These are phyloP conservation scores for Arxiozyma bovina DNA, from an alignment of 1,139 yeast species.

Conservation along the genomic window DNA sequence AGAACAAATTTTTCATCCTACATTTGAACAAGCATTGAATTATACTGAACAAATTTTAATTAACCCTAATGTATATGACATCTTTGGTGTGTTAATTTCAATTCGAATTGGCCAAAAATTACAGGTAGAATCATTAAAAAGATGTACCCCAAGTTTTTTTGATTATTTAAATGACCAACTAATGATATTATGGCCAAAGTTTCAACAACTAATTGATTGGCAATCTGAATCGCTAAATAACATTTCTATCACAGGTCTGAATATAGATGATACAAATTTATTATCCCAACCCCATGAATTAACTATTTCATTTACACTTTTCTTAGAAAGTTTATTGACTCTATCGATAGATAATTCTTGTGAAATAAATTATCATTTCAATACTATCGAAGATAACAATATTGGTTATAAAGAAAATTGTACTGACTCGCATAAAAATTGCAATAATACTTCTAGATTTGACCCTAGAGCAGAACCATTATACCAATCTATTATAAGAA, in stretches of 20 bases:
- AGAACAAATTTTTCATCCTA: constrained; percentile 41
- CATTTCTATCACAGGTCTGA: constrained; percentile 27
- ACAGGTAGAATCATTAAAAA: constrained; percentile 51
- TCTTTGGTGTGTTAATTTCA: constrained; percentile 69
- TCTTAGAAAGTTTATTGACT: constrained; percentile 63
- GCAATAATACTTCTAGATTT: not conserved
- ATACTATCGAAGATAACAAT: not conserved
- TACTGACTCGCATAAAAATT: not conserved
- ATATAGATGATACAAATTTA: constrained; percentile 27
- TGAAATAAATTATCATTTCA: not conserved
- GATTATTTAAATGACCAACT: constrained; percentile 62
- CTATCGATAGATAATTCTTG: constrained; percentile 25
- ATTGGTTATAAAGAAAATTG: not conserved
- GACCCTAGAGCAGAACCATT: constrained; percentile 56
- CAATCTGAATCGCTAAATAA: constrained; percentile 62
- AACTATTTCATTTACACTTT: constrained; percentile 73
- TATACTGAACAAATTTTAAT: constrained; percentile 41
- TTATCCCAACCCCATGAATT: constrained; percentile 49
- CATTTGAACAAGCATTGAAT: constrained; percentile 46
- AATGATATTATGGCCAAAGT: constrained; percentile 74
- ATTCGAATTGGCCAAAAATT: constrained; percentile 62
- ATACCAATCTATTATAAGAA: constrained; percentile 54
- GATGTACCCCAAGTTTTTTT: constrained; percentile 65
- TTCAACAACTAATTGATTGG: constrained; percentile 65
- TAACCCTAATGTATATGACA: constrained; percentile 49